Evolutionary conservation across 2,329 filamentous ascomycete species (phyloP), one percentile per base, ranked within the genome.

Genomic region (Penicillium hordei): DNA sequence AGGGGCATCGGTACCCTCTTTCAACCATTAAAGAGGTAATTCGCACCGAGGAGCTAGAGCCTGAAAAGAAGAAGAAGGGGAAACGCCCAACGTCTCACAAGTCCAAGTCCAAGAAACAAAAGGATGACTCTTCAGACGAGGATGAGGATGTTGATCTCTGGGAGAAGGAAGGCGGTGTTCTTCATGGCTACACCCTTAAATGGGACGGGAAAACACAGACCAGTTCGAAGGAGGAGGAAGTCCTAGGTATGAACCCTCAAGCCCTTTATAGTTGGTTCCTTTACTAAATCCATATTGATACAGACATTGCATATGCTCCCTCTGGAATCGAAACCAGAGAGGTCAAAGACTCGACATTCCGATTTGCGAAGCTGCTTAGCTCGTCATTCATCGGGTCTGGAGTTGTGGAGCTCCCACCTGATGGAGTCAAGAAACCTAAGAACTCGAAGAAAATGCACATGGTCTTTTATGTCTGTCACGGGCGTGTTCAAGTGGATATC

Each of bases 401-500:
- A 17, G 84, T 97, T 52, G 90, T 99, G 38, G 93, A 97, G 68
- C 79, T 99, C 50, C 90, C 91, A 6, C 88, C 91, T 0, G 88
- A 89, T 2, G 86, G 90, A 33, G 86, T 89, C 70, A 99, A 99
- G 80, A 86, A 88, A 65, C 85, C 88, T 48, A 97, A 97, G 82
- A 97, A 97, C 75, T 89, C 90, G 36, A 84, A 93, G 61, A 93
- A 90, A 78, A 97, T 97, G 91, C 92, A 97, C 71, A 94, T 99
- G 89, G 88, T 90, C 1, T 97, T 97, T 75, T 97, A 96, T 67
- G 89, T 99, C 31, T 88, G 91, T 66, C 83, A 85, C 44, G 94
- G 94, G 23, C 87, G 89, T 63, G 91, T 97, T 21, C 81, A 86
- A 63, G 93, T 96, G 21, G 89, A 86, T 29, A 89, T 78, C 13